phyloP scores from a whole-genome alignment of 352 stramenopile genomes.

The Globisporangium polare region DNA sequence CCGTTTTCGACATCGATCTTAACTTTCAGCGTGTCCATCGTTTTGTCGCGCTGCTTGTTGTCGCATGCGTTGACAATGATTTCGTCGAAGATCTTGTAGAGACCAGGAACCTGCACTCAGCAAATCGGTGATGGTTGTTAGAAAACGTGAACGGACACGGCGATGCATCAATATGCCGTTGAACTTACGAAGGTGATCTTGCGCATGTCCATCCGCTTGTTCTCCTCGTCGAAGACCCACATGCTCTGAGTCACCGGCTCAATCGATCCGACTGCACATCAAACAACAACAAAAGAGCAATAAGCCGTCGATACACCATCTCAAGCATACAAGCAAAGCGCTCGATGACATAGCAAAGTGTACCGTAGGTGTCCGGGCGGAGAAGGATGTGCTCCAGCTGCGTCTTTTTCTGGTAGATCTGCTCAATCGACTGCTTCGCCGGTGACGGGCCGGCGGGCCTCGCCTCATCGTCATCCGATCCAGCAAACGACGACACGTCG shows the following conservation, averaged over 20 bases:
- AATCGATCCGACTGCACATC: constrained; percentile 88
- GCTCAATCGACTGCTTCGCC: constrained; percentile 73
- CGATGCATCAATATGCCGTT: neutral
- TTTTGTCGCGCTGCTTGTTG: constrained; percentile 99
- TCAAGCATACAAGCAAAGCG: neutral
- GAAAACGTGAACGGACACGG: neutral
- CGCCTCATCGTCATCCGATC: constrained; percentile 31
- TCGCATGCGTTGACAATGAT: constrained; percentile 99
- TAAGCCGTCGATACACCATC: neutral
- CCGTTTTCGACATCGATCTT: constrained; percentile 90
- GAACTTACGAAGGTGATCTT: constrained; percentile 89
- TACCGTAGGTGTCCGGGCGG: constrained; percentile 97
- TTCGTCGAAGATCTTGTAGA: constrained; percentile 99
- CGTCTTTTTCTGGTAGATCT: constrained; percentile 98
- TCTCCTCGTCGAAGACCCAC: constrained; percentile 90
- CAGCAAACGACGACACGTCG: constrained; percentile 27
- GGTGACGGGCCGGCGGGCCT: constrained; percentile 19
- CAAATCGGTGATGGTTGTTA: neutral
- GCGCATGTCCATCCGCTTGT: constrained; percentile 90
- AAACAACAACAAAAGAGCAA: neutral
- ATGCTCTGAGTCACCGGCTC: constrained; percentile 90
- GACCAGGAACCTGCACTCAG: constrained; percentile 76
- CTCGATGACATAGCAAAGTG: constrained; percentile 11
- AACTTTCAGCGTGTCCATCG: constrained; percentile 94
- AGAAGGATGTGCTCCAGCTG: constrained; percentile 98